Base-by-base conservation (phyloP, 495 filamentous ascomycete genomes). In the Annulohypoxylon stygium region DNA sequence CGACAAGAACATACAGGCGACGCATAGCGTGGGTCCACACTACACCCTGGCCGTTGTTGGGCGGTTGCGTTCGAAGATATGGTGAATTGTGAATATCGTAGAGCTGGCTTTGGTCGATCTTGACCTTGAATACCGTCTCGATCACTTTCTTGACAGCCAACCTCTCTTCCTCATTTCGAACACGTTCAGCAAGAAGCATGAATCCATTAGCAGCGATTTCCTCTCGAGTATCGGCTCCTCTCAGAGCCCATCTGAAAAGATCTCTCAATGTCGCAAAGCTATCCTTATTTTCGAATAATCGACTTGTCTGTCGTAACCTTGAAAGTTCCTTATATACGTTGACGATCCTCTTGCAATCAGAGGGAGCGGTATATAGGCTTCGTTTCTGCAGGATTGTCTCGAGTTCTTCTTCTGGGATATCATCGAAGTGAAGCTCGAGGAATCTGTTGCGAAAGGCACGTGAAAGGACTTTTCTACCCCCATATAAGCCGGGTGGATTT, bases 21-120 rank as follows among this genome's bases (percentile, higher is more conserved):
- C 93, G 90, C 94, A 98, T 99, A 1, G 94, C 93, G 71, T 89
- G 89, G 0, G 97, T 99, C 97, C 95, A 98, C 16, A 98, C 93
- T 59, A 98, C 88, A 12, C 86, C 90, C 62, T 87, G 81, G 5
- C 78, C 74, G 54, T 81, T 86, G n/a, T 79, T 84, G 1, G 72
- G 73, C 59, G 75, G 70, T 33, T 74, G 77, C 61, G 70, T 82
- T 58, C 77, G 78, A 18, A 92, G 84, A 71, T 90, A 89, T 1
- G 87, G 81, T 3, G 85, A 85, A 8, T 65, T 70, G 0, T 86
- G 81, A 8, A 80, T 73, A 72, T 89, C 86, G 78, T 98, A 99
- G 2, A 98, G 82, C 16, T 81, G 75, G 60, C 87, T 83, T 62
- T 93, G 88, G 69, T 97, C 88, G 63, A 99, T 91, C 18, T 85